Conservation (phyloP, 768 basidiomycete species). For the Lactarius akahatsu region DNA sequence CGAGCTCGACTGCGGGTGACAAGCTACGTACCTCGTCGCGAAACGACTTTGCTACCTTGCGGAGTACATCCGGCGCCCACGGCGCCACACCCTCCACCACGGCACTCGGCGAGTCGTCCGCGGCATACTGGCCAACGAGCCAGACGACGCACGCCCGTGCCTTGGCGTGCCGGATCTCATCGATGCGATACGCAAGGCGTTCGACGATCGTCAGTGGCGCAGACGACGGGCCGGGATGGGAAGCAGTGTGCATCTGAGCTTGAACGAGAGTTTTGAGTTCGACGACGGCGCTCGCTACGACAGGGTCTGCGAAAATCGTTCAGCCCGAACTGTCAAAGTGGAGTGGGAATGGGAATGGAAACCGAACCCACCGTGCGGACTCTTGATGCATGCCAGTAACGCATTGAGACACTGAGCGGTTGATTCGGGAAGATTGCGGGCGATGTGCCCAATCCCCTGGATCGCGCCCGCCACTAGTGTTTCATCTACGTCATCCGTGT, state of each 20-base stretch:
- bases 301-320: constrained; percentile 51
- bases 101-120: constrained; percentile 42
- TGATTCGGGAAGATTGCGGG: constrained; percentile 64
- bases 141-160: constrained; percentile 89
- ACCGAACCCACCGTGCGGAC: constrained; percentile 51
- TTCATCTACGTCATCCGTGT: constrained; percentile 76
- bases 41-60: constrained; percentile 77
- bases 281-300: constrained; percentile 78
- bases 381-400: constrained; percentile 79
- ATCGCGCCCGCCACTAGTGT: constrained; percentile 69
- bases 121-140: constrained; percentile 89
- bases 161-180: constrained; percentile 73
- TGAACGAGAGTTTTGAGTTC: constrained; percentile 86
- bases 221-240: constrained; percentile 27
- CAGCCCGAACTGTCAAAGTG: constrained; percentile 5
- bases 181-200: constrained; percentile 72
- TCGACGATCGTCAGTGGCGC: constrained; percentile 67
- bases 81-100: constrained; percentile 56
- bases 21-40: constrained; percentile 54
- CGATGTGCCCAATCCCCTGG: constrained; percentile 74
- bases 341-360: neutral
- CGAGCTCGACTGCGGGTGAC: constrained; percentile 2
- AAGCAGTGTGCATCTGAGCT: constrained; percentile 48
- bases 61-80: constrained; percentile 88
- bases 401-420: constrained; percentile 70